phyloP scores from a whole-genome alignment of 148 eudicot genomes.

The Fallopia convolvulus region DNA sequence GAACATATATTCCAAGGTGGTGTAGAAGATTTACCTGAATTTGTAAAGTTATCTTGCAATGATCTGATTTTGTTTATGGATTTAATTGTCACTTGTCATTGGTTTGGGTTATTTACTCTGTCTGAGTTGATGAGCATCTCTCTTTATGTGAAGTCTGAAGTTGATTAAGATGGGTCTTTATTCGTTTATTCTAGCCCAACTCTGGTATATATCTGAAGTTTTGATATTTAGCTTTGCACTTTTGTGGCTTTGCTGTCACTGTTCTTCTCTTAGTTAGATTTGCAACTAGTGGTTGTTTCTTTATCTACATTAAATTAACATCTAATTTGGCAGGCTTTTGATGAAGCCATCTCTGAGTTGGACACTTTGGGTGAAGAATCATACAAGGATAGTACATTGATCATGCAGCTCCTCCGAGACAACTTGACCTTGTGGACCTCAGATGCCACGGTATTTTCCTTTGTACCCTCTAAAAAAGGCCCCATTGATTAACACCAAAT shows the following conservation, averaged over 20 bases:
- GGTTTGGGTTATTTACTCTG: background rate
- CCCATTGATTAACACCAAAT: background rate
- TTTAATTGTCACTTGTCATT: background rate
- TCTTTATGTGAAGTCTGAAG: background rate
- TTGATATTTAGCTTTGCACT: background rate
- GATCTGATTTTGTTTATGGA: background rate
- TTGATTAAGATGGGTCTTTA: background rate
- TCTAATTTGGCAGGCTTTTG: conserved; percentile 24
- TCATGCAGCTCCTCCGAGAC: conserved; percentile 45
- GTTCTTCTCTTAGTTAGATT: no score
- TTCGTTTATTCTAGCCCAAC: background rate
- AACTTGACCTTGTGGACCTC: conserved; percentile 47
- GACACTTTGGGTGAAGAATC: conserved; percentile 47
- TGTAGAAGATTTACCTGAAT: background rate
- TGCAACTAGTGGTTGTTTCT: no score
- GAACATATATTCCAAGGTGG: background rate
- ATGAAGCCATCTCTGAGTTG: conserved; percentile 45
- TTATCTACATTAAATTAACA: no score
- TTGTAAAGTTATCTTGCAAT: background rate
- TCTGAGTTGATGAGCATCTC: background rate
- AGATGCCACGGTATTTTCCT: conserved; percentile 26
- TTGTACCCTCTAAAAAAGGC: background rate
- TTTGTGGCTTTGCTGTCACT: no score
- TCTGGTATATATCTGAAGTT: background rate
- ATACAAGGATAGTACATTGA: conserved; percentile 49